Conservation (phyloP, 2,329 filamentous ascomycete genomes). For the Ceratocystis harringtonii region DNA sequence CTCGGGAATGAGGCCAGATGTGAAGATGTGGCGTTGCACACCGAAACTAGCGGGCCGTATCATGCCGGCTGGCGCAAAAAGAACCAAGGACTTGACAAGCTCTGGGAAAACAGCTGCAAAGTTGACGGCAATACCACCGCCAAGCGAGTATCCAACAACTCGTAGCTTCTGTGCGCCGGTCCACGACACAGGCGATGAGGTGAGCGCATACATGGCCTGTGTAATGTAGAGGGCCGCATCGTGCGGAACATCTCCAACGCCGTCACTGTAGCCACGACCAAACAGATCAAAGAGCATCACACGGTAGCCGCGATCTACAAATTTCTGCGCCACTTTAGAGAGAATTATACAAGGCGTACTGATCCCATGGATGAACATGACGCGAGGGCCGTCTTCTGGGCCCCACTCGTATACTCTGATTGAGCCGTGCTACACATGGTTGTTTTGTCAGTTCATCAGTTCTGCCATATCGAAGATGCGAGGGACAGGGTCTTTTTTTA, state of each 20-base stretch:
- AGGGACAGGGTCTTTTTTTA: background rate
- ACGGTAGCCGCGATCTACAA: slow-evolving; percentile 55
- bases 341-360: slow-evolving; percentile 67
- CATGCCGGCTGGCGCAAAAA: slow-evolving; percentile 67
- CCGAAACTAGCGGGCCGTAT: slow-evolving; percentile 44
- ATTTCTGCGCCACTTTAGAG: slow-evolving; percentile 46
- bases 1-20: slow-evolving; percentile 39
- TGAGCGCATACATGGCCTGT: slow-evolving; percentile 55
- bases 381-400: slow-evolving; percentile 54
- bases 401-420: slow-evolving; percentile 75
- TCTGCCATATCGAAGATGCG: too few species aligned
- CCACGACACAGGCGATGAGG: slow-evolving; percentile 57
- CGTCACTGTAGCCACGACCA: slow-evolving; percentile 51
- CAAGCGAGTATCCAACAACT: slow-evolving; percentile 67
- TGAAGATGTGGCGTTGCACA: slow-evolving; percentile 36
- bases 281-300: slow-evolving; percentile 71
- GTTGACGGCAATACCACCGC: slow-evolving; percentile 60
- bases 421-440: slow-evolving; percentile 43
- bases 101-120: slow-evolving; percentile 60
- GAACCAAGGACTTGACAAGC: slow-evolving; percentile 52
- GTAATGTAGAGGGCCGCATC: slow-evolving; percentile 58
- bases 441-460: background rate
- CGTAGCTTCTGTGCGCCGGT: slow-evolving; percentile 43
- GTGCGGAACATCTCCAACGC: slow-evolving; percentile 51
- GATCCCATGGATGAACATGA: slow-evolving; percentile 70